Base-by-base conservation (phyloP, 2,329 filamentous ascomycete species). In the Cordyceps farinosa region DNA sequence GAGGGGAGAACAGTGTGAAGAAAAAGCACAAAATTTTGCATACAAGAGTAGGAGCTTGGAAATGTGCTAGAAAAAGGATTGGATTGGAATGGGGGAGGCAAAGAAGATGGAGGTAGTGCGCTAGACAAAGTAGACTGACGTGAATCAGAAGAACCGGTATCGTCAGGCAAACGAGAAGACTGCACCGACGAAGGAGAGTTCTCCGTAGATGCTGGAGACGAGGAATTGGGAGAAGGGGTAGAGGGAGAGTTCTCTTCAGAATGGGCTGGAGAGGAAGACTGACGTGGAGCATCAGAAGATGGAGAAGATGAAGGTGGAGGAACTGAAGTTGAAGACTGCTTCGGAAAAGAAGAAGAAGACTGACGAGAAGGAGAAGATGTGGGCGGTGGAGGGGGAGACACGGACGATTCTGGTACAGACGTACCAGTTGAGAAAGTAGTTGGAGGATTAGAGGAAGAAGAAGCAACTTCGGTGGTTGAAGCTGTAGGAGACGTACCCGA, bases 401-500 rank as follows among this genome's bases (percentile, higher is more conserved):
- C 66, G 65, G 67, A 67, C 58, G 67, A 64, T 65, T 67, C 67
- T 67, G 67, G 68, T 67, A 68, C 68, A 69, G 70, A 73, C 66
- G 71, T 75, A 74, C 73, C 71, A 36, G 62, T 56, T 55, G 67
- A 66, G 50, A 69, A 67, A 64, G 67, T 65, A 30, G 67, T 66
- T 32, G 67, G 67, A 30, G 67, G 62, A 53, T 63, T 65, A 47
- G 60, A 50, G 56, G 58, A 60, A 38, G 61, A 62, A 58, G 66
- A 62, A 53, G 65, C 32, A 61, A 62, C 67, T 69, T 69, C 70
- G 70, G 67, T 66, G 65, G 55, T 22, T 60, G 67, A 67, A 70
- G 72, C 69, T 70, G 71, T 69, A 62, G 73, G 70, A 67, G 72
- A 66, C 59, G 68, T 64, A 65, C 70, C 65, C 62, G 68, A 70